Evolutionary conservation across 2,329 filamentous ascomycete genomes (phyloP).

Genomic region (Stachybotrys echinatus): DNA sequence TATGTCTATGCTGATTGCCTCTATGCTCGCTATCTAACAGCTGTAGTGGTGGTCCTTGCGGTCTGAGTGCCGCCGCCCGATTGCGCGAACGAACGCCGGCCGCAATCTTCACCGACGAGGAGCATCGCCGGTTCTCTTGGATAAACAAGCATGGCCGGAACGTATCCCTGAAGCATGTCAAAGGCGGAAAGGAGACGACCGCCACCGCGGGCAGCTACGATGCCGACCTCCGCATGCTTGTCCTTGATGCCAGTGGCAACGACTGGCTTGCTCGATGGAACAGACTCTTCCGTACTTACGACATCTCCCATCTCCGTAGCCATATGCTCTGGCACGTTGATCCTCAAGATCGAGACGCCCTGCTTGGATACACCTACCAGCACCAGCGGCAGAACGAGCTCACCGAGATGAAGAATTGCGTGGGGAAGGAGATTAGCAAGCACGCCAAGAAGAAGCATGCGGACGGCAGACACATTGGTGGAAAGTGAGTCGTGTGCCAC

Average conservation of each 20-base stretch:
- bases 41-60: slow-evolving; percentile 63
- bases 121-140: slow-evolving; percentile 78
- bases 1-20: background rate
- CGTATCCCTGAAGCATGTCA: slow-evolving; percentile 48
- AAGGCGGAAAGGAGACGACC: slow-evolving; percentile 22
- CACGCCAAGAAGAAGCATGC: slow-evolving; percentile 64
- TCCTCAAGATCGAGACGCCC: slow-evolving; percentile 66
- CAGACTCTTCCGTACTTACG: slow-evolving; percentile 59
- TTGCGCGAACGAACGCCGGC: slow-evolving; percentile 69
- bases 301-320: slow-evolving; percentile 68
- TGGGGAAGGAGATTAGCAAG: slow-evolving; percentile 76
- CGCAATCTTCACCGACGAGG: slow-evolving; percentile 77
- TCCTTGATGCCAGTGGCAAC: slow-evolving; percentile 60
- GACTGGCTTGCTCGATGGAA: slow-evolving; percentile 70
- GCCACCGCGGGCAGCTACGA: slow-evolving; percentile 2
- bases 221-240: slow-evolving; percentile 43
- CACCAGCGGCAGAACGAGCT: slow-evolving; percentile 57
- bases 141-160: slow-evolving; percentile 59
- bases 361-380: slow-evolving; percentile 64
- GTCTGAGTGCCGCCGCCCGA: slow-evolving; percentile 67
- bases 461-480: slow-evolving; percentile 25
- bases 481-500: slow-evolving; percentile 29
- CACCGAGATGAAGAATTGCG: slow-evolving; percentile 66
- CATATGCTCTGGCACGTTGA: slow-evolving; percentile 83
- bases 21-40: background rate